Evolutionary conservation across 257 asterid species (phyloP).

Genomic region (Lavandula angustifolia): DNA sequence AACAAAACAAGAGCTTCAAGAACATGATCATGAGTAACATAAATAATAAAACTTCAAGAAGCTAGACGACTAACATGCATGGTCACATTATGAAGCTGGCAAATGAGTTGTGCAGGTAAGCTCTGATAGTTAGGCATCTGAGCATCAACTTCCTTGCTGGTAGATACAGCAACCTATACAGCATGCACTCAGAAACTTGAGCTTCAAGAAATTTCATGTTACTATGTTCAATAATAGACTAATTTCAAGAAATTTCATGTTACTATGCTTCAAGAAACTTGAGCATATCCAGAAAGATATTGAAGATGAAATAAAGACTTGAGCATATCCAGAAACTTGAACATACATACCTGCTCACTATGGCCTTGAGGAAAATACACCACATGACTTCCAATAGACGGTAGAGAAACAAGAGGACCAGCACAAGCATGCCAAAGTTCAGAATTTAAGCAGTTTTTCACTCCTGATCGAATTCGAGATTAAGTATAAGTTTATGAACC

Average conservation of each 20-base stretch:
- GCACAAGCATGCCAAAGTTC: conserved; percentile 98
- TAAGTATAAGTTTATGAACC: conserved; percentile 11
- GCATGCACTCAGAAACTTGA: no score
- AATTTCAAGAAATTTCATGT: no score
- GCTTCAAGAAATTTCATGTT: no score
- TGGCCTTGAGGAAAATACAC: conserved; percentile 88
- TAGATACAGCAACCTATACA: conserved; percentile 80
- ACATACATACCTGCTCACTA: conserved; percentile 60
- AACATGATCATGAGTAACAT: no score
- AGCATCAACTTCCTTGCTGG: conserved; percentile 85
- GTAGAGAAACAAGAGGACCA: conserved; percentile 90
- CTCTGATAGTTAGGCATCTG: conserved; percentile 92
- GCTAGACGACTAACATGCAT: conserved; percentile 90
- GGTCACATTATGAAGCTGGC: conserved; percentile 95
- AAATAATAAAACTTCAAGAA: no score
- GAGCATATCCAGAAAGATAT: no score
- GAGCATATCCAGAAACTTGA: no score
- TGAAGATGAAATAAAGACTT: no score
- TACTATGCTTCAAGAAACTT: no score
- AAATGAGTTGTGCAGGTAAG: conserved; percentile 79
- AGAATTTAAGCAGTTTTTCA: conserved; percentile 58
- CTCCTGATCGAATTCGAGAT: conserved; percentile 35
- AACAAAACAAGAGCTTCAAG: no score
- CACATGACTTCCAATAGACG: conserved; percentile 75
- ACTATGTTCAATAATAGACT: no score